Conservation (phyloP, 352 stramenopile species). For the Thalassiosira mediterranea region DNA sequence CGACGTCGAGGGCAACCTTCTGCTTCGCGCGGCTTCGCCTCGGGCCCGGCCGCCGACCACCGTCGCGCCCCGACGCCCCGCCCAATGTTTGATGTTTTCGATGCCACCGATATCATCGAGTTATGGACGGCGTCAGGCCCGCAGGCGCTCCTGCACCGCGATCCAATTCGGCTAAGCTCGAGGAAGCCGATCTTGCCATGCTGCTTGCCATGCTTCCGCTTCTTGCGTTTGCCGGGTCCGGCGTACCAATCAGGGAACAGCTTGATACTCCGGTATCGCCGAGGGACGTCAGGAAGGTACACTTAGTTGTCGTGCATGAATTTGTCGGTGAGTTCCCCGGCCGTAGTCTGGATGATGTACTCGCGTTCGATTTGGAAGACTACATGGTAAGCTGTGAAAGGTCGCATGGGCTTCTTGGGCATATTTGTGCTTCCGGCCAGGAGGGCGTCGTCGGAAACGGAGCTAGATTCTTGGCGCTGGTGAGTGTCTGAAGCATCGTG, state of each 20-base stretch:
- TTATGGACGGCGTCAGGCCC: too few species aligned
- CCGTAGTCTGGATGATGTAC: slow-evolving; percentile 35
- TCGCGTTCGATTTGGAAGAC: slow-evolving; percentile 59
- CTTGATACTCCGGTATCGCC: slow-evolving; percentile 3
- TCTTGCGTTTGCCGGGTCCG: slow-evolving; percentile 18
- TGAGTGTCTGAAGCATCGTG: too few species aligned
- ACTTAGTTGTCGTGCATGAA: slow-evolving; percentile 3
- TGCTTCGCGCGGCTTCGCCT: too few species aligned
- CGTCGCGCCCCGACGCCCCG: too few species aligned
- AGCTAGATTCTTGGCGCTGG: too few species aligned
- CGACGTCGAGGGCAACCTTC: too few species aligned
- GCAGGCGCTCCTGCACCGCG: slow-evolving; percentile 60
- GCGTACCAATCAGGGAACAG: slow-evolving; percentile 13
- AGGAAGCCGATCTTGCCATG: slow-evolving; percentile 69
- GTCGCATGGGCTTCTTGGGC: slow-evolving; percentile 48
- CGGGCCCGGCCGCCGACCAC: too few species aligned
- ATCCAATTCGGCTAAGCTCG: slow-evolving; percentile 58
- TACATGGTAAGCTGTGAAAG: slow-evolving; percentile 57
- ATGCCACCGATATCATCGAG: too few species aligned
- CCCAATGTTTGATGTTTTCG: too few species aligned
- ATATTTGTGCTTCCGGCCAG: too few species aligned
- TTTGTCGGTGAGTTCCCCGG: slow-evolving; percentile 2
- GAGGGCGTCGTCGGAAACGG: too few species aligned
- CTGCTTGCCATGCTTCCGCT: slow-evolving; percentile 51
- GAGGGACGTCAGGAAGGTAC: not conserved